Conservation (phyloP, 2,329 filamentous ascomycete species). For the Fonsecaea monophora region DNA sequence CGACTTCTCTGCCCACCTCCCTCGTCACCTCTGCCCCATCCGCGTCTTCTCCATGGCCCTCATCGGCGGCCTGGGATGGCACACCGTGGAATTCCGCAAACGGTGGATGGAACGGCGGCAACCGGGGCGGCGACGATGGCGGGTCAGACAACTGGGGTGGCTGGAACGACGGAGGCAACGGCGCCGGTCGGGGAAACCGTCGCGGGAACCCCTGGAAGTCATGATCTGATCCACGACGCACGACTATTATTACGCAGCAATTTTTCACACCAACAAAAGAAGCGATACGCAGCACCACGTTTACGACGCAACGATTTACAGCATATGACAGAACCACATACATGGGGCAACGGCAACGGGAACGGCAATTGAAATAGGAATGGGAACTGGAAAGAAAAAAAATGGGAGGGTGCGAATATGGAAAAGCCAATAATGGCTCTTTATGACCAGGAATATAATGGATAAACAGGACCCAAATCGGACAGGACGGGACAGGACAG, state of each 20-base stretch:
- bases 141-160: background rate
- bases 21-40: constrained; percentile 14
- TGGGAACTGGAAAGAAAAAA: background rate
- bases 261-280: background rate
- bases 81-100: background rate
- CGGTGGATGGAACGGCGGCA: background rate
- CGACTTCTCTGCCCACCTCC: background rate
- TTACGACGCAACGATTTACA: background rate
- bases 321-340: background rate
- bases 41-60: background rate
- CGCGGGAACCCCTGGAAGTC: constrained; percentile 7
- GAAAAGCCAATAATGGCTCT: background rate
- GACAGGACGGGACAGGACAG: background rate
- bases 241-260: background rate
- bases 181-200: background rate
- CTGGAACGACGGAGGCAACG: background rate
- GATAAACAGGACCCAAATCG: background rate
- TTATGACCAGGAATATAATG: background rate
- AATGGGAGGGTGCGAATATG: background rate
- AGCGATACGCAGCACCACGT: background rate
- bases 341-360: background rate
- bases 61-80: constrained; percentile 2
- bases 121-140: constrained; percentile 9
- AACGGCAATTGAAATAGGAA: background rate
- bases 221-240: constrained; percentile 1